Evolutionary conservation across 2,329 filamentous ascomycete species (phyloP), one percentile per base, ranked within the genome.

Genomic region (Aspergillus nomiae): DNA sequence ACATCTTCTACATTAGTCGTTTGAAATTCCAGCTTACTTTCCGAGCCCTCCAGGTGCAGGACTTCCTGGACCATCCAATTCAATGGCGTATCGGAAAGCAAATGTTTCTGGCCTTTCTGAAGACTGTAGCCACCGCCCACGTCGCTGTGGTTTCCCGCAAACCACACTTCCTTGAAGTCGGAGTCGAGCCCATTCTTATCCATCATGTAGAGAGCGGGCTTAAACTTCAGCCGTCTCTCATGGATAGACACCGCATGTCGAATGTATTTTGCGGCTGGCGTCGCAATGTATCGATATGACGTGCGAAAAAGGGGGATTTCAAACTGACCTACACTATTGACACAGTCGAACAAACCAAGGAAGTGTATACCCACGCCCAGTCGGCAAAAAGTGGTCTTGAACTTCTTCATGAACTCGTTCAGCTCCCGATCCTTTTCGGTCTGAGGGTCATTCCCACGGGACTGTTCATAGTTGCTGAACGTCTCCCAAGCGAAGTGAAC

Each of bases 201-300:
- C 19, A 71, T 64, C 24, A 68, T 62, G 4, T 85, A 74, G 1
- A 86, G 75, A 0, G 82, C 83, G 0, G 83, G 77, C 69, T 84
- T 85, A 77, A 86, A 86, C 70, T 86, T 86, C 62, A 84, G 80
- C 7, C 84, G 81, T 1, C 83, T 78, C 69, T 86, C 84, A 64
- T 86, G 83, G 14, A 85, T 77, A 5, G 83, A 80, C 3, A 86
- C 82, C 1, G 84, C 84, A 59, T 86, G 84, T 1, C 84, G 79
- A 32, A 86, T 79, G 56, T 79, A 79, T 7, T 74, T 67, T 1
- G 83, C 83, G 3, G 82, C 81, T 2, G 82, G 68, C 77, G 70
- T n/a, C 73, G 76, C 28, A 77, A 73, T 59, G 74, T 80, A 71
- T 24, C 65, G 66, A 45, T 71, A 72, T 28, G 70, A 70, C 62